Evolutionary conservation across 306 rosid genomes (phyloP), one percentile per base, ranked within the genome.

Genomic region (Vigna hirtella): DNA sequence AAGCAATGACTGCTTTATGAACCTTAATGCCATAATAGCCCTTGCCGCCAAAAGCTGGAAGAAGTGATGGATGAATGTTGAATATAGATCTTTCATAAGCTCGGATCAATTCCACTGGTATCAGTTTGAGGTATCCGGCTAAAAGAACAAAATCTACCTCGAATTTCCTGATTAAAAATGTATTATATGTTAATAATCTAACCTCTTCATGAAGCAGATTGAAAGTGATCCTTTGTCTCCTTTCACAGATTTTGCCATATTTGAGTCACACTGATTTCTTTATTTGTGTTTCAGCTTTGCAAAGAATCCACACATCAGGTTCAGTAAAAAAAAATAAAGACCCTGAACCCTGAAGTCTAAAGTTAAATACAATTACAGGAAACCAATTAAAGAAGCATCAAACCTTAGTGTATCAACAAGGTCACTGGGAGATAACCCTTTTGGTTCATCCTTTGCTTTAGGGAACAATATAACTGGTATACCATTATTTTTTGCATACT

Each of bases 21-120:
- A 95, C 97, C 85, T 89, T 95, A 95, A 87, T 88, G 28, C 98
- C 98, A 74, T 90, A 92, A 76, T 85, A 87, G 74, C 98, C 97
- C 83, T 92, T 87, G 64, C 98, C 98, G 83, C 98, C 98, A 86
- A 95, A 95, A 64, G 98, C 95, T 34, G 98, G 98, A 84, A 92
- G 98, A 82, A 95, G 95, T 36, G 98, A 91, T 42, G 98, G 98
- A 79, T 95, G 98, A 49, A 95, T 92, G 77, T 95, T 95, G 69
- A 91, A 26, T 66, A 95, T 89, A 81, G 91, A 88, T 82, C 85
- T 88, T 49, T 87, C 81, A 76, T 86, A 91, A 57, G 97, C 97
- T 73, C 81, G 89, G 73, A 88, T 86, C 86, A 95, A 79, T 73
- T 89, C 97, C 32, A 59, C 84, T 0, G 98, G 98, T 87, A 95